These are phyloP conservation scores for Grigorovia jiainica DNA, from an alignment of 805 yeast genomes.

Conservation along the genomic window DNA sequence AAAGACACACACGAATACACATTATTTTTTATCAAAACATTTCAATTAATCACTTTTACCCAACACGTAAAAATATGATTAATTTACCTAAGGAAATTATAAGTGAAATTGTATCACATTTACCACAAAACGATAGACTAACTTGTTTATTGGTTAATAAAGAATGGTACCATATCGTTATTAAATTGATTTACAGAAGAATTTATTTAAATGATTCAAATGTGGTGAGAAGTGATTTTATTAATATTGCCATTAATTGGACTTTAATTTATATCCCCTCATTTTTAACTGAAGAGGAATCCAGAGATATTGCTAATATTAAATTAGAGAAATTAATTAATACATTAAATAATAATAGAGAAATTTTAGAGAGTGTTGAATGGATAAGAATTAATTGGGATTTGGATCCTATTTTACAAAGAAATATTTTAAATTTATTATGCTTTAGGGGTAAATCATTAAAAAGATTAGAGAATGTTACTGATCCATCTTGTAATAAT, in stretches of 20 bases:
- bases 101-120: conserved; percentile 26
- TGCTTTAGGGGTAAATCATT: conserved; percentile 25
- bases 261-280: conserved; percentile 26
- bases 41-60: no score
- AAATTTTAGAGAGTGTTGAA: conserved; percentile 22
- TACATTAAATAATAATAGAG: conserved; percentile 18
- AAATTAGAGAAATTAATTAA: conserved; percentile 22
- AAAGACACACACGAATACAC: no score
- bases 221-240: conserved; percentile 30
- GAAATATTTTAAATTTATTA: conserved; percentile 21
- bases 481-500: conserved; percentile 31
- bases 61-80: no score
- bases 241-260: conserved; percentile 34
- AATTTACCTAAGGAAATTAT: conserved; percentile 23
- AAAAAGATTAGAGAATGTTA: conserved; percentile 32
- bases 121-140: conserved; percentile 30
- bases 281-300: conserved; percentile 17
- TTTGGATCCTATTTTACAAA: conserved; percentile 27
- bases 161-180: conserved; percentile 25
- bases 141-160: conserved; percentile 20
- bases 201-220: conserved; percentile 35
- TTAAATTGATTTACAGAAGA: conserved; percentile 27
- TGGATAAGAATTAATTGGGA: conserved; percentile 39
- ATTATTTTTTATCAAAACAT: no score
- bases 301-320: conserved; percentile 25